Evolutionary conservation across 768 basidiomycete genomes (phyloP), one percentile per base, ranked within the genome.

Genomic region (Mycena metata): DNA sequence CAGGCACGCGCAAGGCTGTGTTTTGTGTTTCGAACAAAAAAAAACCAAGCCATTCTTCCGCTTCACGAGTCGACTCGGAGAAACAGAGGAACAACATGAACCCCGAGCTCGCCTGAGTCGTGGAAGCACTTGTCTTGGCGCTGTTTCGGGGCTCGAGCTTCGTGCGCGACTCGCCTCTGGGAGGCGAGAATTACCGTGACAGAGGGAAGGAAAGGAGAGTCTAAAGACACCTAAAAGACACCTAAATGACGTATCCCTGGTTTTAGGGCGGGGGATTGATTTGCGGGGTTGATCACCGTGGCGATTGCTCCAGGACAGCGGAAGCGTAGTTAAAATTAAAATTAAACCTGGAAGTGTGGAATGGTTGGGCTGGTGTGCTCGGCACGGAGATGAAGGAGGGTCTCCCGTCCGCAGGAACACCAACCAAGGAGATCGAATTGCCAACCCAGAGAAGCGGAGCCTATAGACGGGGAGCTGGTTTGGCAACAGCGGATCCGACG

Each of bases 391-490:
- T 30, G 30, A 30, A 30, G 30, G 30, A 30, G 30, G 30, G 30
- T 30, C 30, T 30, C 6, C 30, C 30, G 30, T 30, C 30, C 23
- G 39, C 21, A 15, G 39, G 13, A 5, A 21, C 11, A 59, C 56
- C 56, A 52, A 3, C 65, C 65, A 66, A 5, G 65, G 58, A 36
- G 26, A 23, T 2, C 50, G 58, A 39, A 16, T 30, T 30, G 30
- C 13, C n/a, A 9, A 10, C 5, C 23, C 57, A 26, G 11, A 39
- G 39, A 39, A 3, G 39, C 39, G 39, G 39, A 39, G 39, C 39
- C 39, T 10, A 39, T 15, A 39, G 11, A 39, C 39, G 39, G 39
- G 9, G 39, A 39, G 39, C 39, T 39, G 39, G 39, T 39, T 39
- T 15, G 39, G 39, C 5, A 39, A 39, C 30, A 6, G 6, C 30